Conservation (phyloP, 2,329 filamentous ascomycete genomes). For the Ophiostoma tasmaniense region DNA sequence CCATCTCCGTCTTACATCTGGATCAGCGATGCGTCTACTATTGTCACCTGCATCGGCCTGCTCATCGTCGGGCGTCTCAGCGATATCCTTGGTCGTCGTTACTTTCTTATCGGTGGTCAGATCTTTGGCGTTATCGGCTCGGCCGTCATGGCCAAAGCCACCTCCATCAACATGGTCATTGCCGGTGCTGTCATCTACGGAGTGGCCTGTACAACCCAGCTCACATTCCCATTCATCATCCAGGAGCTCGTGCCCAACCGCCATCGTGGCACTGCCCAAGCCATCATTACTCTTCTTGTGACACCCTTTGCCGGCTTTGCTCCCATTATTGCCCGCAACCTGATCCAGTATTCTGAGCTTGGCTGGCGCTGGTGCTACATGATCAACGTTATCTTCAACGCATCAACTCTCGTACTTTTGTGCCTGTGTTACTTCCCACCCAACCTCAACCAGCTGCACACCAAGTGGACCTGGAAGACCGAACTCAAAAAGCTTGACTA, state of each 20-base stretch:
- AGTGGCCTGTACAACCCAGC: conserved; percentile 31
- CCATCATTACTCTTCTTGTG: conserved; percentile 27
- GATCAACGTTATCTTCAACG: conserved; percentile 33
- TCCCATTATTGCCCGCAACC: conserved; percentile 27
- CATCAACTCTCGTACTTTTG: conserved; percentile 27
- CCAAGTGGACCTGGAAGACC: not conserved
- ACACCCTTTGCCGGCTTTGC: conserved; percentile 25
- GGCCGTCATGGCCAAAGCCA: conserved; percentile 29
- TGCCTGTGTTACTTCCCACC: conserved; percentile 34
- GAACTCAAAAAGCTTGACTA: conserved; percentile 28
- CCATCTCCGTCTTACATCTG: conserved; percentile 15
- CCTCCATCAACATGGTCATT: conserved; percentile 30
- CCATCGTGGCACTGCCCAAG: conserved; percentile 29
- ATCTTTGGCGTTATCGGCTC: conserved; percentile 29
- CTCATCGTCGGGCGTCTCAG: conserved; percentile 30
- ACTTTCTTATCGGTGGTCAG: conserved; percentile 34
- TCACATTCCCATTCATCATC: conserved; percentile 32
- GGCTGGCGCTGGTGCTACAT: conserved; percentile 36
- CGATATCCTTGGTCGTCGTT: conserved; percentile 33
- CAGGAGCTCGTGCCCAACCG: conserved; percentile 37
- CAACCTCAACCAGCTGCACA: not conserved
- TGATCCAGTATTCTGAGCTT: conserved; percentile 29
- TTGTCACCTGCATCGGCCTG: conserved; percentile 27
- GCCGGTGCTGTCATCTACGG: conserved; percentile 31
- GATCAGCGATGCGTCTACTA: conserved; percentile 16